Evolutionary conservation across 805 yeast genomes (phyloP).

Genomic region (Sugiyamaella lignohabitans): DNA sequence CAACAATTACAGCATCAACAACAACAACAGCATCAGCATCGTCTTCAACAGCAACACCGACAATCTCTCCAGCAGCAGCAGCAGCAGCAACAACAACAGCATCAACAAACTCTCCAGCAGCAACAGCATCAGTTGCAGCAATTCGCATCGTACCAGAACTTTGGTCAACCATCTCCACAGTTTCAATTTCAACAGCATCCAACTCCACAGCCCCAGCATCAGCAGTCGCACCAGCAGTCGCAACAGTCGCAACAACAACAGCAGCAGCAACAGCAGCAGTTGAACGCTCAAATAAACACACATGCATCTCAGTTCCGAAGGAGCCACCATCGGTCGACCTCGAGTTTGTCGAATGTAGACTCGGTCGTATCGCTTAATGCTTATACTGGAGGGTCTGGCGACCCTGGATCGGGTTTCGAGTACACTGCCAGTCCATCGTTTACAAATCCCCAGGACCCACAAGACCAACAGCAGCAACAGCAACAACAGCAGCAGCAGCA

Average conservation of each 20-base stretch:
- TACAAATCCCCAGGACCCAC: too few species aligned
- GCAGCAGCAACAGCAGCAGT: slow-evolving; percentile 13
- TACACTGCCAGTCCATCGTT: too few species aligned
- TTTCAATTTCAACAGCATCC: too few species aligned
- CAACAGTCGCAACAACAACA: slow-evolving; percentile 47
- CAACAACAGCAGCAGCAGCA: slow-evolving; percentile 5
- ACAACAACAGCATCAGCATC: slow-evolving; percentile 2
- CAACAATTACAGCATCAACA: not conserved
- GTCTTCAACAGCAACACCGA: not conserved
- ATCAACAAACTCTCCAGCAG: slow-evolving; percentile 4
- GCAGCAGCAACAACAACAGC: slow-evolving; percentile 3
- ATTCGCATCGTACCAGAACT: too few species aligned
- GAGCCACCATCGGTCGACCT: too few species aligned
- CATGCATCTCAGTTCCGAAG: too few species aligned
- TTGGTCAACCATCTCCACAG: too few species aligned
- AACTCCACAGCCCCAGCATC: slow-evolving; percentile 74
- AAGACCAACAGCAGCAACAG: not conserved
- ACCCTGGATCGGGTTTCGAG: too few species aligned
- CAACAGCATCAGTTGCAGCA: not conserved
- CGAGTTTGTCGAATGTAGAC: too few species aligned
- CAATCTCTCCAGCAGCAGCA: slow-evolving; percentile 1
- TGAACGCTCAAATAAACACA: too few species aligned
- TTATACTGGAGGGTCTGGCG: too few species aligned
- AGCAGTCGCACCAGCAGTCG: slow-evolving; percentile 86
- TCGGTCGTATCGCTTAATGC: too few species aligned